A percentile compares a stretch with the other conserved stretches of the same genome.
These are phyloP conservation scores for Xylariaceae sp. DNA, from an alignment of 2,329 filamentous ascomycete species.

Conservation along the genomic window DNA sequence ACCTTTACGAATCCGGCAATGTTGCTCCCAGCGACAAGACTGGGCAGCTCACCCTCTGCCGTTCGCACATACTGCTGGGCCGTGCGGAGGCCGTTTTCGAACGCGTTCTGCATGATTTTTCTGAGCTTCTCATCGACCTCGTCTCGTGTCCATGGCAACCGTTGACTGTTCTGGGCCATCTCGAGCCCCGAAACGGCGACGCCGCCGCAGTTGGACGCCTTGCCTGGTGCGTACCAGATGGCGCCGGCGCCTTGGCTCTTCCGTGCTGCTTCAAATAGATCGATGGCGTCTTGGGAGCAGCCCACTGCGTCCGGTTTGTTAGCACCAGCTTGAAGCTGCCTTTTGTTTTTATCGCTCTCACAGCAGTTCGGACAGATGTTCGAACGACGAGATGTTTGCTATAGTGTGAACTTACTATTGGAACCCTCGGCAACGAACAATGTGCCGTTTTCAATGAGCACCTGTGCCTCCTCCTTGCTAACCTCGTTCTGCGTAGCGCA, in stretches of 20 bases:
- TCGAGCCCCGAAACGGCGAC: constrained; percentile 95
- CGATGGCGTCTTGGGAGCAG: constrained; percentile 91
- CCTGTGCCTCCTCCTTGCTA: constrained; percentile 80
- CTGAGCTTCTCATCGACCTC: constrained; percentile 90
- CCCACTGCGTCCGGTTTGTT: constrained; percentile 54
- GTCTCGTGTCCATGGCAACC: constrained; percentile 78
- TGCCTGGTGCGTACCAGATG: constrained; percentile 95
- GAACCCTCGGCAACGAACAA: constrained; percentile 91
- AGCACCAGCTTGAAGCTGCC: neutral
- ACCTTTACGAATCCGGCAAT: constrained; percentile 99
- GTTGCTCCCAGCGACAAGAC: constrained; percentile 87
- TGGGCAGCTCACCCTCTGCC: constrained; percentile 69
- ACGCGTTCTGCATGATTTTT: constrained; percentile 90
- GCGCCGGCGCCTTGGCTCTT: constrained; percentile 61
- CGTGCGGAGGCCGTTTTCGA: constrained; percentile 81
- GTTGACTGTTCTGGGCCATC: constrained; percentile 95
- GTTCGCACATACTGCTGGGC: constrained; percentile 79
- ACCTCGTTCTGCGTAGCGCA: constrained; percentile 98
- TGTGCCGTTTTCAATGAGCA: constrained; percentile 67
- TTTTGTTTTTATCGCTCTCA: neutral
- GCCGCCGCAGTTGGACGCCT: constrained; percentile 96
- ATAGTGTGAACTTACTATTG: constrained; percentile 52
- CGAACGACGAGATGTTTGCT: no score
- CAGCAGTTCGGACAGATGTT: no score
- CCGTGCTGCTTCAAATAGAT: constrained; percentile 76